These are phyloP conservation scores for Candida anglica DNA, from an alignment of 805 yeast genomes.

Conservation along the genomic window DNA sequence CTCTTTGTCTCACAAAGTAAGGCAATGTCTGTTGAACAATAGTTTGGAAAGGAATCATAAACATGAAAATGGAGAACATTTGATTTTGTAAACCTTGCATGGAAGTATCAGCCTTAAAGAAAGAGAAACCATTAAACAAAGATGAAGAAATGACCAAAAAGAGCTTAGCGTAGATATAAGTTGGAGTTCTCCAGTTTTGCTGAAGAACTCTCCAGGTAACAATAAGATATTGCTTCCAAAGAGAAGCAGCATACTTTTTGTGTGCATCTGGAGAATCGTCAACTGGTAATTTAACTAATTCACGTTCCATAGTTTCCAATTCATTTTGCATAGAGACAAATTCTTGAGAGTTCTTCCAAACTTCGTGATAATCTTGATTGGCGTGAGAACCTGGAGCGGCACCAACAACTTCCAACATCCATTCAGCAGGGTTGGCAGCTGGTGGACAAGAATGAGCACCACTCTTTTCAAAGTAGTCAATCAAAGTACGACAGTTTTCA, in stretches of 20 bases:
- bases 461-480: conserved; percentile 63
- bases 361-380: conserved; percentile 66
- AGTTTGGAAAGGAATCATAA: conserved; percentile 34
- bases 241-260: conserved; percentile 24
- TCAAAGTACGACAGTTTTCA: conserved; percentile 51
- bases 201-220: conserved; percentile 22
- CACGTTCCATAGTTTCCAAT: conserved; percentile 60
- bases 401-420: conserved; percentile 86
- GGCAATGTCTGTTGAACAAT: conserved; percentile 39
- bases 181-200: conserved; percentile 54
- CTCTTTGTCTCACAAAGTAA: conserved; percentile 41
- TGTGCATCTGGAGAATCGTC: conserved; percentile 21
- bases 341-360: conserved; percentile 72
- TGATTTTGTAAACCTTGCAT: conserved; percentile 65
- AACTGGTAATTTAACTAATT: conserved; percentile 33
- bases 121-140: conserved; percentile 68
- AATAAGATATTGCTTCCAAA: conserved; percentile 21
- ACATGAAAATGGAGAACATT: conserved; percentile 48
- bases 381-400: conserved; percentile 81
- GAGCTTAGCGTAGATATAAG: conserved; percentile 59
- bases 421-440: conserved; percentile 52
- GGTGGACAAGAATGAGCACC: conserved; percentile 52
- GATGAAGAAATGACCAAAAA: conserved; percentile 52
- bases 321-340: conserved; percentile 55
- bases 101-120: conserved; percentile 58